Percentiles rank a stretch among this genome's conserved stretches.
phyloP scores from a whole-genome alignment of 2,329 filamentous ascomycete genomes.

The Eutypella sp. region DNA sequence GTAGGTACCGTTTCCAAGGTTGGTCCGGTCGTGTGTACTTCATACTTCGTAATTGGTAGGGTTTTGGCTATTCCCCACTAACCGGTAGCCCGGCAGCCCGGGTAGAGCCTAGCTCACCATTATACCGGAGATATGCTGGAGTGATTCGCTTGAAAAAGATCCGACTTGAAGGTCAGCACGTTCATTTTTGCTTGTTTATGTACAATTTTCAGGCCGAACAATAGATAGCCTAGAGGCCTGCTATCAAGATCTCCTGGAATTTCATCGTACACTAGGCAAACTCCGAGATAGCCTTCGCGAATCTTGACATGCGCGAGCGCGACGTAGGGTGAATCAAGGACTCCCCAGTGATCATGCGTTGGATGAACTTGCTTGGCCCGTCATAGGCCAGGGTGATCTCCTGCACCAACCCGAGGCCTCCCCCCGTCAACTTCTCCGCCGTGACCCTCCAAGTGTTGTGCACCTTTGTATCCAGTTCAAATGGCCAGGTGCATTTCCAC shows the following conservation, averaged over 20 bases:
- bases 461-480: slow-evolving; percentile 2
- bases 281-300: background rate
- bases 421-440: background rate
- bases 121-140: no score
- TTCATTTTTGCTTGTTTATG: no score
- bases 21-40: no score
- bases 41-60: no score
- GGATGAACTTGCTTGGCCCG: background rate
- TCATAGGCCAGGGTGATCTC: background rate
- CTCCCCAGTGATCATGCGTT: background rate
- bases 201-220: no score
- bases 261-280: background rate
- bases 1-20: no score
- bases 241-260: background rate
- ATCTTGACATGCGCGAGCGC: background rate
- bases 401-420: background rate
- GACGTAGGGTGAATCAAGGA: background rate
- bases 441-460: slow-evolving; percentile 9
- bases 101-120: no score
- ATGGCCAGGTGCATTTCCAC: slow-evolving; percentile 15
- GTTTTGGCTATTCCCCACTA: no score
- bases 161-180: no score
- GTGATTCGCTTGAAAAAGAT: no score
- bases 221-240: no score
- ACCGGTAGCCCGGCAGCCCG: no score